Evolutionary conservation across 306 rosid genomes (phyloP).

Genomic region (Cicer arietinum): DNA sequence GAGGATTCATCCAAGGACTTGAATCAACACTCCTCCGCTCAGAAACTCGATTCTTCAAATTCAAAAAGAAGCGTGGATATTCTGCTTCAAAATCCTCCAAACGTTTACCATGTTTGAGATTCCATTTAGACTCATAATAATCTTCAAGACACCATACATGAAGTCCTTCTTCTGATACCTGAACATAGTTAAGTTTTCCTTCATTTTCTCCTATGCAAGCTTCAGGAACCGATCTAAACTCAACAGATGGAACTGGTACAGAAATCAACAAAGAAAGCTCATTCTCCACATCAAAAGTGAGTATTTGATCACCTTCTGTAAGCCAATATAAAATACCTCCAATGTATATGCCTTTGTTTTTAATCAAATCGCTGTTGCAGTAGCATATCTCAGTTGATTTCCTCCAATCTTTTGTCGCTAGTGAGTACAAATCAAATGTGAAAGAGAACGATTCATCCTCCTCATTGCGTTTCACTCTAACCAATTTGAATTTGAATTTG

Average conservation of each 20-base stretch:
- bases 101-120: slow-evolving; percentile 42
- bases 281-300: slow-evolving; percentile 58
- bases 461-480: slow-evolving; percentile 42
- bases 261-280: slow-evolving; percentile 58
- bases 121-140: slow-evolving; percentile 61
- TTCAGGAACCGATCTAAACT: slow-evolving; percentile 47
- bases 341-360: slow-evolving; percentile 51
- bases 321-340: slow-evolving; percentile 63
- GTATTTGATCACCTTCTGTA: slow-evolving; percentile 53
- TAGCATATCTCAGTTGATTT: slow-evolving; percentile 51
- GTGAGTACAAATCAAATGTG: slow-evolving; percentile 59
- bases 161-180: slow-evolving; percentile 63
- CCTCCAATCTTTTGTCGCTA: slow-evolving; percentile 55
- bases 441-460: slow-evolving; percentile 39
- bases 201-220: slow-evolving; percentile 68
- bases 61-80: slow-evolving; percentile 45
- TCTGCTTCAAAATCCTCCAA: slow-evolving; percentile 57
- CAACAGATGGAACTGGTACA: slow-evolving; percentile 49
- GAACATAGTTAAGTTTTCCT: slow-evolving; percentile 55
- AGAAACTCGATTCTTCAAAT: slow-evolving; percentile 46
- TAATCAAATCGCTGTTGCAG: slow-evolving; percentile 37
- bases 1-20: slow-evolving; percentile 61
- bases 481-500: slow-evolving; percentile 53
- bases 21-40: not conserved
- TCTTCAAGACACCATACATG: slow-evolving; percentile 68